Base-by-base conservation (phyloP, 169 alveolate genomes). In the Plasmodium cynomolgi region DNA sequence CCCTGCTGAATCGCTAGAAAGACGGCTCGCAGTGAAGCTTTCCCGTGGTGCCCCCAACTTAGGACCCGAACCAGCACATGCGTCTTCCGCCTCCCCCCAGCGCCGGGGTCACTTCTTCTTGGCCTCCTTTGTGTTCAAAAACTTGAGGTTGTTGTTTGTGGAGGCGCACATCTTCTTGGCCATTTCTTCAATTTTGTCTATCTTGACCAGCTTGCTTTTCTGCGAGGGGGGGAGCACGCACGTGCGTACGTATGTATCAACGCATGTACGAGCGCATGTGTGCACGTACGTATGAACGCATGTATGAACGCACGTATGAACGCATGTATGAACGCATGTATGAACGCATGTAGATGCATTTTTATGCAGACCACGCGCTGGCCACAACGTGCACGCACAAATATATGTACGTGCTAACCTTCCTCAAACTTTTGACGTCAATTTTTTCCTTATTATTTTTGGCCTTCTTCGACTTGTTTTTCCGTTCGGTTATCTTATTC, bases 401-500 rank as follows among this genome's bases (percentile, higher is more conserved):
- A 72, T 72, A 72, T 72, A 33, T 31, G 62, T 13, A 17, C 34
- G 13, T 75, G 13, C 56, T 77, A 50, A 85, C 93, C 85, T 85
- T 85, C 44, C 93, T 85, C 71, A 85, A 85, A 77, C 86, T 85
- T 85, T 85, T 85, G 41, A 85, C 93, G 39, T 37, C 82, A n/a
- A 85, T 20, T 77, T 75, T 85, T 58, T 74, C 93, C 80, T 74
- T 75, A 85, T 20, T 68, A 31, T 85, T 85, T 85, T 85, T 50
- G 54, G 93, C 58, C 85, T 75, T 85, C 44, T 75, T 47, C 8
- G 93, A 85, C 50, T 85, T 85, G 44, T 85, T 85, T 34, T 85
- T 85, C 93, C 93, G 77, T 85, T 85, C 93, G 33, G 93, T 74
- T 47, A 85, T 85, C 31, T 85, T 85, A 17, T 20, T 85, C 80